Percentiles rank a stretch among this genome's conserved stretches.
These are phyloP conservation scores for Helminthosporium solani DNA, from an alignment of 2,329 filamentous ascomycete species.

Conservation along the genomic window DNA sequence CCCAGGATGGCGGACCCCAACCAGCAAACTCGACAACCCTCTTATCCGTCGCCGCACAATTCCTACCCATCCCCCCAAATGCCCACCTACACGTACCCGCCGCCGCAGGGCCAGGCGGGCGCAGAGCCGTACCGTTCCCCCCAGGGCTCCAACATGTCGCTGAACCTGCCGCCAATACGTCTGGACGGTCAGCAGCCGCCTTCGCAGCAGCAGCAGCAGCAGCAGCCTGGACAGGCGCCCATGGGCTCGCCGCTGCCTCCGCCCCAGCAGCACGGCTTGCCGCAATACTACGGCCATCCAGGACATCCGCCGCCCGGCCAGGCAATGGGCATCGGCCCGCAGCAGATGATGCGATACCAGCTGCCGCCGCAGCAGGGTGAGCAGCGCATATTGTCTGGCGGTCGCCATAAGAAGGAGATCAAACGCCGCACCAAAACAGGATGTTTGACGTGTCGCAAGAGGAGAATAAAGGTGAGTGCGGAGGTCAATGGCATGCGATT, in stretches of 20 bases:
- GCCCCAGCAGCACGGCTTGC: conserved; percentile 52
- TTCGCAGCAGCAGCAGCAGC: conserved; percentile 31
- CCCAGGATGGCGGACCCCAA: conserved; percentile 38
- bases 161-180: conserved; percentile 55
- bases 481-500: conserved; percentile 27
- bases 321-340: conserved; percentile 53
- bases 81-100: conserved; percentile 53
- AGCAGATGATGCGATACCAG: conserved; percentile 55
- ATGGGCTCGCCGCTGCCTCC: conserved; percentile 58
- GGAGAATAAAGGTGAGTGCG: conserved; percentile 67
- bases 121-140: conserved; percentile 50
- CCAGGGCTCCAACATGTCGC: conserved; percentile 46
- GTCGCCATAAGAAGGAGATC: conserved; percentile 70
- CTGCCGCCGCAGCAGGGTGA: conserved; percentile 51
- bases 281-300: conserved; percentile 52
- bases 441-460: conserved; percentile 59
- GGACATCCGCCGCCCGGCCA: conserved; percentile 46
- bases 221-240: conserved; percentile 38
- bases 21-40: conserved; percentile 31
- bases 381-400: conserved; percentile 60
- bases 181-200: conserved; percentile 46
- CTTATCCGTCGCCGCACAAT: conserved; percentile 49
- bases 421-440: conserved; percentile 74
- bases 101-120: conserved; percentile 39
- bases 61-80: conserved; percentile 55